Conservation (phyloP, 2,329 filamentous ascomycete genomes). For the Juglanconis oblonga region DNA sequence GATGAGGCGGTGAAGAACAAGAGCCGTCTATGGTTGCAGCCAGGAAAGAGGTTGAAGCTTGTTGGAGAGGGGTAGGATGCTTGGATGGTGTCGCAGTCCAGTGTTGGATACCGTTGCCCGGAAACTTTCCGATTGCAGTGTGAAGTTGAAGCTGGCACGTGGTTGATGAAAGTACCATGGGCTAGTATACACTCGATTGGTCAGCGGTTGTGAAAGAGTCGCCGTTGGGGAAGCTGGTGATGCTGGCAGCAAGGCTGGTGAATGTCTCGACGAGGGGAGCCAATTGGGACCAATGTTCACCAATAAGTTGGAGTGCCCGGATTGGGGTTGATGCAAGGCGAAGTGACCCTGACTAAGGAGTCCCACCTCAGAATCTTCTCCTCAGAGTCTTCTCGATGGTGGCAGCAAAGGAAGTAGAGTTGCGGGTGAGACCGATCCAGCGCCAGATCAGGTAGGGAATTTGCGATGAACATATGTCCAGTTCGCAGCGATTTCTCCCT, state of each 20-base stretch:
- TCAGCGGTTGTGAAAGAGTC: too few species aligned
- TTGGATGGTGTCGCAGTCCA: not conserved
- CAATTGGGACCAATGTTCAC: not conserved
- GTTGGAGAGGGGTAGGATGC: too few species aligned
- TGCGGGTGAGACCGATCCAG: not conserved
- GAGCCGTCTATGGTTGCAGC: not conserved
- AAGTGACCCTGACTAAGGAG: not conserved
- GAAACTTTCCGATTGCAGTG: too few species aligned
- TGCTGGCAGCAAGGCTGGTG: too few species aligned
- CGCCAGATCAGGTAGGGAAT: not conserved
- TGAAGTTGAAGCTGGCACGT: too few species aligned
- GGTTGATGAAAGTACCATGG: too few species aligned
- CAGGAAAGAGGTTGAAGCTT: too few species aligned
- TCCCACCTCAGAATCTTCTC: not conserved
- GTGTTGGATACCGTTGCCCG: too few species aligned
- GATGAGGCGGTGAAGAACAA: not conserved
- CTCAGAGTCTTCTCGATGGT: not conserved
- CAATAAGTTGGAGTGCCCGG: not conserved
- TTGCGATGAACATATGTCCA: not conserved
- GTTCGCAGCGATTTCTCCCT: not conserved
- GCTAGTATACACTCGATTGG: too few species aligned
- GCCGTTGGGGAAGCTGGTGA: too few species aligned
- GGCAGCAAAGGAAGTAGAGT: not conserved
- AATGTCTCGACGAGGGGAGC: too few species aligned
- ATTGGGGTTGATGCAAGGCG: not conserved